Conservation (phyloP, 495 filamentous ascomycete genomes). For the Acidiella bohemica region DNA sequence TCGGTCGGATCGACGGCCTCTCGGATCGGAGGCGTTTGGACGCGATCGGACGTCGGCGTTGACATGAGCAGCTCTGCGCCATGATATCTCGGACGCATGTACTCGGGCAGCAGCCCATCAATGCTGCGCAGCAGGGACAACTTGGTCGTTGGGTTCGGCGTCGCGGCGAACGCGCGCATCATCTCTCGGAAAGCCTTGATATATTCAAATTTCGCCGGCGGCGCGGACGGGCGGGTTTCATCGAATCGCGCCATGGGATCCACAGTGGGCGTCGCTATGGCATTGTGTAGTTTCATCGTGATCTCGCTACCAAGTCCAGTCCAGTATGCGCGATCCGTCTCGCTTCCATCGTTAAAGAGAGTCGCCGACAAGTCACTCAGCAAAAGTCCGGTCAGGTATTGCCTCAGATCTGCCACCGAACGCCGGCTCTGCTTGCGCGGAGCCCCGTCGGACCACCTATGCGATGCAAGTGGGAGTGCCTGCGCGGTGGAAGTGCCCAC, state of each 20-base stretch:
- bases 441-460: too few relatives aligned
- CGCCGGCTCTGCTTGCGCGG: not conserved
- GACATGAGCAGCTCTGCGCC: not conserved
- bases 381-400: conserved; percentile 68
- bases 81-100: not conserved
- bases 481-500: conserved; percentile 32
- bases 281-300: not conserved
- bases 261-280: not conserved
- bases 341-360: conserved; percentile 72
- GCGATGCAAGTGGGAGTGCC: conserved; percentile 1
- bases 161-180: not conserved
- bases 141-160: not conserved
- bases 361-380: conserved; percentile 79
- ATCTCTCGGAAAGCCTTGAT: not conserved
- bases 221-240: not conserved
- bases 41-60: not conserved
- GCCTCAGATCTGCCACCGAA: conserved; percentile 20
- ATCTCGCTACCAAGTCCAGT: conserved; percentile 29
- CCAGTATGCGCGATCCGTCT: conserved; percentile 85
- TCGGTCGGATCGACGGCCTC: conserved; percentile 34
- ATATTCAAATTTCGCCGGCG: not conserved
- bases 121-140: not conserved
- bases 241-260: not conserved
- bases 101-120: not conserved
- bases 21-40: not conserved